Evolutionary conservation across 2,329 filamentous ascomycete species (phyloP).

Genomic region (Cytospora piceae): DNA sequence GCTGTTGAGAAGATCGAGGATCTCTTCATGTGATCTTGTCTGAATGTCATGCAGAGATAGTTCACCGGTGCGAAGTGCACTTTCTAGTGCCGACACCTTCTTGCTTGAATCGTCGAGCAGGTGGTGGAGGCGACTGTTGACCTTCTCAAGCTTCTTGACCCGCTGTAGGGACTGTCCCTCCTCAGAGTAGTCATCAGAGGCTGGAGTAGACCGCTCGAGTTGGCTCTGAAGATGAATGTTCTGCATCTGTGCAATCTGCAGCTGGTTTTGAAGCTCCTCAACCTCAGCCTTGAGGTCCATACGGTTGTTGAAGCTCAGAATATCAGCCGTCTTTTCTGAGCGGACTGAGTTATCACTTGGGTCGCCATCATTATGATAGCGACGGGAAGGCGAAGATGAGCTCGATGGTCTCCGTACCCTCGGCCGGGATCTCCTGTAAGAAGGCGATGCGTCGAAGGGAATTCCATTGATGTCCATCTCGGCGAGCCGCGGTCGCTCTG

Average conservation of each 20-base stretch:
- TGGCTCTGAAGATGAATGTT: slow-evolving; percentile 91
- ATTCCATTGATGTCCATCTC: slow-evolving; percentile 87
- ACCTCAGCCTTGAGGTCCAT: slow-evolving; percentile 91
- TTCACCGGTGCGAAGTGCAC: slow-evolving; percentile 83
- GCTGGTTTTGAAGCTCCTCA: slow-evolving; percentile 89
- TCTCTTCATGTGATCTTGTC: slow-evolving; percentile 90
- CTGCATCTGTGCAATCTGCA: slow-evolving; percentile 93
- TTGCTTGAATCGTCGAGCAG: slow-evolving; percentile 92
- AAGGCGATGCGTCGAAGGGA: slow-evolving; percentile 73
- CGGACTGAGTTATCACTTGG: slow-evolving; percentile 71
- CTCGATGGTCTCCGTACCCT: slow-evolving; percentile 68
- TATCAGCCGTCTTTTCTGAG: slow-evolving; percentile 85
- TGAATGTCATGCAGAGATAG: slow-evolving; percentile 89
- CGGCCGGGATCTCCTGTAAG: slow-evolving; percentile 62
- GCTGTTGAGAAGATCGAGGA: slow-evolving; percentile 88
- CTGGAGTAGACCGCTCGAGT: slow-evolving; percentile 69
- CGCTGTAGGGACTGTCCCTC: slow-evolving; percentile 79
- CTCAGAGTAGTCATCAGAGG: slow-evolving; percentile 64
- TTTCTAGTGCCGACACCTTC: slow-evolving; percentile 88
- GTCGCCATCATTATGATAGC: slow-evolving; percentile 59
- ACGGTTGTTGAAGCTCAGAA: slow-evolving; percentile 79
- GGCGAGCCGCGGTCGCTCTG: slow-evolving; percentile 75
- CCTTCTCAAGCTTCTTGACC: slow-evolving; percentile 88
- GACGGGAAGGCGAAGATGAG: slow-evolving; percentile 76
- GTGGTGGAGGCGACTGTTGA: slow-evolving; percentile 88